Base-by-base conservation (phyloP, 352 stramenopile species). In the Pythium guiyangense region DNA sequence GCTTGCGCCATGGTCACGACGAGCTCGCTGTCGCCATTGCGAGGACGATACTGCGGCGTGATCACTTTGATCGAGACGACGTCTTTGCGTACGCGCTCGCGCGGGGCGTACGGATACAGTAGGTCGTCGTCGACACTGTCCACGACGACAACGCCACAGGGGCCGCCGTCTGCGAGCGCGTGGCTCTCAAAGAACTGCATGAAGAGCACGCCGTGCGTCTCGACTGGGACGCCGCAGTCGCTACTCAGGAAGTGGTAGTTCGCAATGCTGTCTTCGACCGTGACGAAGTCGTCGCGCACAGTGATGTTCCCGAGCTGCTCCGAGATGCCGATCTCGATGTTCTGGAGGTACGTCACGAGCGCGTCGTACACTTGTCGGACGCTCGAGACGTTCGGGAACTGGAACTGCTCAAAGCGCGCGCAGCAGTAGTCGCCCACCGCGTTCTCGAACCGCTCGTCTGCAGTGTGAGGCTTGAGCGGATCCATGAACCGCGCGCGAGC, bases 131-230 rank as follows among this genome's bases (percentile, higher is more conserved):
- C 63, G 50, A 76, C 65, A 25, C 62, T 69, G 25, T 76, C 71
- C n/a, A 72, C 47, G 8, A 70, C 62, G 51, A 79, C 59, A 18
- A 77, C 39, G 2, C 71, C 60, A 17, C 35, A 58, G 6, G 64
- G 27, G 10, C 62, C 54, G 15, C 43, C 43, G 14, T 60, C 18
- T 12, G 49, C 49, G 11, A 61, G 20, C 20, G 53, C 20, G 8
- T 49, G 52, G 20, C 35, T 54, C 34, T 64, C 35, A 26, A 34
- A 49, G 44, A 63, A 44, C 12, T 78, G 55, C 6, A 64, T 63
- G 43, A 79, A 76, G 59, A 79, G 59, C 59, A 76, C 67, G 47
- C 71, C 71, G 37, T 79, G 75, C 31, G 65, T 65, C 59, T 79
- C 70, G 2, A 70, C 71, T 12, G 58, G 49, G 17, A 77, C 60